Evolutionary conservation across 768 basidiomycete species (phyloP), one percentile per base, ranked within the genome.

Genomic region (Fomitopsis pulvina): DNA sequence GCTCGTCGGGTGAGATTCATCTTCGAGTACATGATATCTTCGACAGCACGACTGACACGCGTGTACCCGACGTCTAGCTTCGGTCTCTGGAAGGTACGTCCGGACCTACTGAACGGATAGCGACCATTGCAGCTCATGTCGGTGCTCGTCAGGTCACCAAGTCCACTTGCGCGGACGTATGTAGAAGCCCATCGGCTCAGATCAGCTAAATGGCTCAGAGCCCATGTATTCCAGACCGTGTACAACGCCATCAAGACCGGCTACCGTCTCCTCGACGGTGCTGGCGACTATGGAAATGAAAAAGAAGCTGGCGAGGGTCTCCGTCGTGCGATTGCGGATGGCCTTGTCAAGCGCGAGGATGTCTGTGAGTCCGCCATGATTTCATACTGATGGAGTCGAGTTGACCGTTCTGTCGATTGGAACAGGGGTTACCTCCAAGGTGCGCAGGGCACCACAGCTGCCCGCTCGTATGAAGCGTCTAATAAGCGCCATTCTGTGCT

Each of bases 231-330:
- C 25, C 59, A 89, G 79, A 81, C 78, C 47, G 90, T 94, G 45
- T 92, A 91, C 73, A 70, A 83, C 50, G 89, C 92, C 16, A 85
- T 93, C 70, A 90, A 90, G 65, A 72, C 75, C 22, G 92, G 92
- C 0, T 92, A 91, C 64, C 81, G 92, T 53, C 84, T 95, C 48
- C 74, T 95, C 48, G 91, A 92, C 50, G 85, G 87, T 52, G 90
- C 90, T 27, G 80, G 81, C 56, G 88, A 90, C 68, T 92, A 92
- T 64, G 91, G 87, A 7, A 94, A 95, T 56, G 92, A 95, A 68
- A 87, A 83, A 60, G 82, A 92, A 65, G 85, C 86, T 4, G 90
- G 87, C 1, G 75, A 82, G 59, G 91, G 91, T 55, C 76, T 93
- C 50, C 75, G 72, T 46, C 79, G 81, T 12, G 91, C 90, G n/a